Percentiles rank a stretch among this genome's conserved stretches.
Conservation (phyloP, 2,329 filamentous ascomycete genomes). For the Aphanoascus verrucosus region DNA sequence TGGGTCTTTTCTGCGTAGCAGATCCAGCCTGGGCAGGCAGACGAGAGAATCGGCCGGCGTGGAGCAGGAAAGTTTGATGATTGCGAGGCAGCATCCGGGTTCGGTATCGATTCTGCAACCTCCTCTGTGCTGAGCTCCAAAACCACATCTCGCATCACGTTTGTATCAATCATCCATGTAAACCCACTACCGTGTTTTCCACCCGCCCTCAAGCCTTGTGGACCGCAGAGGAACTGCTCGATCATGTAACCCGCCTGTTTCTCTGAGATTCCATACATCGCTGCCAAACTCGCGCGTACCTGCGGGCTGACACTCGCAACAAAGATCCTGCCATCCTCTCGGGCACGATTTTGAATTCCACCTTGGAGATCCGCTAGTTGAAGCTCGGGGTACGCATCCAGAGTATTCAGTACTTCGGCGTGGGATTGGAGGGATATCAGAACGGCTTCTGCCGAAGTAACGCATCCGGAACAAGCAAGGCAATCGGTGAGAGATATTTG, state of each 20-base stretch:
- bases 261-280: slow-evolving; percentile 66
- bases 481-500: slow-evolving; percentile 96
- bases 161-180: slow-evolving; percentile 83
- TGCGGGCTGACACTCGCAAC: slow-evolving; percentile 91
- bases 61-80: slow-evolving; percentile 21
- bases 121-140: slow-evolving; percentile 72
- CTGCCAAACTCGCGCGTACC: slow-evolving; percentile 76
- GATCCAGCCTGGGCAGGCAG: slow-evolving; percentile 93
- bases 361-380: slow-evolving; percentile 41
- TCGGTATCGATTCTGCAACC: slow-evolving; percentile 40
- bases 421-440: slow-evolving; percentile 91
- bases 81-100: slow-evolving; percentile 14
- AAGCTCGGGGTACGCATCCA: slow-evolving; percentile 53
- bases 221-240: slow-evolving; percentile 62
- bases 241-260: slow-evolving; percentile 71
- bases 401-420: slow-evolving; percentile 70
- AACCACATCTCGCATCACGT: slow-evolving; percentile 67
- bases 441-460: slow-evolving; percentile 95
- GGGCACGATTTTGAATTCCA: slow-evolving; percentile 43
- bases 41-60: slow-evolving; percentile 52
- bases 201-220: slow-evolving; percentile 56
- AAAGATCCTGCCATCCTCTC: slow-evolving; percentile 58
- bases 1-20: slow-evolving; percentile 99
- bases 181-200: slow-evolving; percentile 68
- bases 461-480: slow-evolving; percentile 91